Evolutionary conservation across 805 yeast species (phyloP), one percentile per base, ranked within the genome.

Genomic region (Zygotorulaspora sp.): DNA sequence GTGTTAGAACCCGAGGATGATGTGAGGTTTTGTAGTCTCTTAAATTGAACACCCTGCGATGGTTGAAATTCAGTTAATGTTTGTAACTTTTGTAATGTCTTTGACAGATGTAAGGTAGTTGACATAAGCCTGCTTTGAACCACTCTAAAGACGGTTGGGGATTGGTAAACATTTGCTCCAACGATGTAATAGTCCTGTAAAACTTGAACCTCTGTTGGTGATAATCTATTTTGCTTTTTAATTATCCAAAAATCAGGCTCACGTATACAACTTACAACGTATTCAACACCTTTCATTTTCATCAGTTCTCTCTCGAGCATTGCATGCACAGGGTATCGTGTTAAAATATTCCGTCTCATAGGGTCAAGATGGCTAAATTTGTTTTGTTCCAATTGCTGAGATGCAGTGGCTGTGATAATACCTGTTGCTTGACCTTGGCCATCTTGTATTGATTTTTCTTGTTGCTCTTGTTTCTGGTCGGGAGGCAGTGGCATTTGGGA

Each of bases 221-320:
- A 64, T 4, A 70, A 45, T 20, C 97, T 66, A 31, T 76, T 65
- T 57, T 90, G 97, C 55, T 89, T 88, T 40, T 94, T 71, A 7
- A 90, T 76, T 18, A 90, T 72, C 97, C 97, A 92, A 49, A 87
- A 77, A 52, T 87, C 96, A 0, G 97, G 97, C 49, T 89, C 97
- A 27, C 87, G 67, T 2, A 80, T 77, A 44, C 74, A 68, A 0
- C 79, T 79, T 6, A 92, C 71, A 1, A 85, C 77, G 52, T 85
- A 92, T 62, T 92, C 98, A 1, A 80, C 61, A 0, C 99, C 99
- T 19, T 72, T 75, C 85, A 92, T 80, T 46, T 83, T 84, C 37
- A 68, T 61, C 43, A 92, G 70, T 51, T 83, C 86, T 19, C 68
- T 63, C 41, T 75, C 77, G 21, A 74, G 55, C 40, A 65, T 63